A percentile compares a stretch with the other conserved stretches of the same genome.
Conservation (phyloP, 306 rosid genomes). For the Casuarina glauca region DNA sequence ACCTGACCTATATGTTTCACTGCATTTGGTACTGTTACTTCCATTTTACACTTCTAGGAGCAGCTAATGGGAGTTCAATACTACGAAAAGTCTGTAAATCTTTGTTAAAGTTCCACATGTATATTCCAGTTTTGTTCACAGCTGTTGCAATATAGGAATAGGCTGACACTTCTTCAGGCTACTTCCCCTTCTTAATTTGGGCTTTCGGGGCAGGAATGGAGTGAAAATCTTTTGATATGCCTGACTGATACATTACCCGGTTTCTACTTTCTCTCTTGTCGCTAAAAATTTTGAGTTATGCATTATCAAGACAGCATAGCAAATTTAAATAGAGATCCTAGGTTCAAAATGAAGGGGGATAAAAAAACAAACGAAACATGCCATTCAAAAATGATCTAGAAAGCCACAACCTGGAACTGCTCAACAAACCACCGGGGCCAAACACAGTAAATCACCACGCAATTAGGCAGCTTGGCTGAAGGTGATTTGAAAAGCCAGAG, state of each 20-base stretch:
- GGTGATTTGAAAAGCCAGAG: background rate
- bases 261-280: background rate
- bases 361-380: background rate
- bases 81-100: background rate
- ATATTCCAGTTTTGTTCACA: background rate
- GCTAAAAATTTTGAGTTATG: background rate
- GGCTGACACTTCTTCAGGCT: no score
- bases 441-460: background rate
- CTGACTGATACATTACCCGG: background rate
- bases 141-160: background rate
- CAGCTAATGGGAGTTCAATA: background rate
- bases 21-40: background rate
- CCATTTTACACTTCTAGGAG: background rate
- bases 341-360: background rate
- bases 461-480: background rate
- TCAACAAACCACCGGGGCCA: background rate
- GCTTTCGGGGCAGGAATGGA: background rate
- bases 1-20: background rate
- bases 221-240: background rate
- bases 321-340: background rate
- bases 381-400: constrained; percentile 3
- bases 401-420: background rate
- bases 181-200: background rate
- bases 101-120: background rate
- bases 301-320: background rate